These are phyloP conservation scores for Globisporangium barbulae DNA, from an alignment of 352 stramenopile genomes.

Conservation along the genomic window DNA sequence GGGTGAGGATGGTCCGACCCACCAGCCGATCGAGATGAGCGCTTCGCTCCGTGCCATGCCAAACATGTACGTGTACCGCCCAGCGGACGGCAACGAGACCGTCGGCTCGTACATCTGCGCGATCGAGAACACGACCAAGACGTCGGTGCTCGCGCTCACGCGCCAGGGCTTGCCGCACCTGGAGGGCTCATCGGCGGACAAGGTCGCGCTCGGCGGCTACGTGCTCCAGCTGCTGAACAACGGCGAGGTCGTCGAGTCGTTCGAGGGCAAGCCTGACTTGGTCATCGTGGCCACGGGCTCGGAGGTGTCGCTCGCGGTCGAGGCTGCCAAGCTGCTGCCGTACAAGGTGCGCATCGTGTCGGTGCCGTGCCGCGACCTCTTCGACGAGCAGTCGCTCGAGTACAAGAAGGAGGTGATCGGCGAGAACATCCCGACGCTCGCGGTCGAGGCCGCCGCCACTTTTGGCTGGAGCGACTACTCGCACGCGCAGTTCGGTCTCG, in stretches of 20 bases:
- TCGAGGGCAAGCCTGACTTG: slow-evolving; percentile 83
- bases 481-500: slow-evolving; percentile 91
- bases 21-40: slow-evolving; percentile 99
- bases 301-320: slow-evolving; percentile 94
- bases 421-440: slow-evolving; percentile 93
- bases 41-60: slow-evolving; percentile 95
- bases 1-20: slow-evolving; percentile 98
- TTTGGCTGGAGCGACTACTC: slow-evolving; percentile 96
- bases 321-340: slow-evolving; percentile 91
- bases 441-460: slow-evolving; percentile 93
- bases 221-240: slow-evolving; percentile 78
- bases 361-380: slow-evolving; percentile 97
- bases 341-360: slow-evolving; percentile 94
- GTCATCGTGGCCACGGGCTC: slow-evolving; percentile 93
- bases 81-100: slow-evolving; percentile 98
- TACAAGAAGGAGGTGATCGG: slow-evolving; percentile 97
- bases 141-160: slow-evolving; percentile 93
- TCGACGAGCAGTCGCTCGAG: slow-evolving; percentile 93
- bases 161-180: slow-evolving; percentile 91
- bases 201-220: slow-evolving; percentile 91
- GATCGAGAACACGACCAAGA: slow-evolving; percentile 80
- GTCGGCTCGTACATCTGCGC: slow-evolving; percentile 92
- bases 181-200: slow-evolving; percentile 84
- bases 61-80: slow-evolving; percentile 98
- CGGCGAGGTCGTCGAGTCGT: slow-evolving; percentile 64